Base-by-base conservation (phyloP, 257 asterid species). In the Coffea canephora region DNA sequence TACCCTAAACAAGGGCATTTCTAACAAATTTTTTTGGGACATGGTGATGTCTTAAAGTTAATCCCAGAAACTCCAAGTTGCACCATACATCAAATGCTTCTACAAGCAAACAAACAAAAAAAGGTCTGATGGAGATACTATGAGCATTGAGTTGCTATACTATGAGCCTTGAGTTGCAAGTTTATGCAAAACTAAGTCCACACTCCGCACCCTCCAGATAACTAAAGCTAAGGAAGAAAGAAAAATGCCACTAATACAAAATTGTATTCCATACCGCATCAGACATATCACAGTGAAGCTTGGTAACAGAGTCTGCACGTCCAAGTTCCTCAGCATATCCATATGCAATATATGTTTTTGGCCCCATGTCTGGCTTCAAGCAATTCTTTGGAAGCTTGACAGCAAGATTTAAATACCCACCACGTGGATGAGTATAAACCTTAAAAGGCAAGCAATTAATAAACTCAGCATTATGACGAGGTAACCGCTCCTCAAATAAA, bases 281-380 rank as follows among this genome's bases (percentile, higher is more conserved):
- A 39, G 43, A 39, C 43, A 39, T 39, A 39, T 39, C 43, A 39
- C 43, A 39, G 43, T 39, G 43, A 39, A 39, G 43, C 43, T 39
- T 39, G 43, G 43, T 39, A 39, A 39, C 43, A 2, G 99, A 95
- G 85, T 95, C 99, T 67, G 96, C 98, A 48, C 98, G 91, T 62
- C 97, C 97, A 73, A 95, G 82, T 83, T 95, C 99, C 71, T 85
- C 90, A 71, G 91, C 79, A 80, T 89, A 67, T 78, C 98, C 99
- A 82, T 95, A 95, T 48, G 98, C 99, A 80, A 95, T 95, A 78
- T 92, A 93, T 74, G 98, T 91, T 89, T 95, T 93, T 72, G 99
- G 99, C 45, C 99, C 99, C 93, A 95, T 64, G 85, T 93, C 98
- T 21, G 98, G 98, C 85, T 91, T 92, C 81, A 88, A 81, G 73